Evolutionary conservation across 2,329 filamentous ascomycete genomes (phyloP).

Genomic region (Septoria petroselini): DNA sequence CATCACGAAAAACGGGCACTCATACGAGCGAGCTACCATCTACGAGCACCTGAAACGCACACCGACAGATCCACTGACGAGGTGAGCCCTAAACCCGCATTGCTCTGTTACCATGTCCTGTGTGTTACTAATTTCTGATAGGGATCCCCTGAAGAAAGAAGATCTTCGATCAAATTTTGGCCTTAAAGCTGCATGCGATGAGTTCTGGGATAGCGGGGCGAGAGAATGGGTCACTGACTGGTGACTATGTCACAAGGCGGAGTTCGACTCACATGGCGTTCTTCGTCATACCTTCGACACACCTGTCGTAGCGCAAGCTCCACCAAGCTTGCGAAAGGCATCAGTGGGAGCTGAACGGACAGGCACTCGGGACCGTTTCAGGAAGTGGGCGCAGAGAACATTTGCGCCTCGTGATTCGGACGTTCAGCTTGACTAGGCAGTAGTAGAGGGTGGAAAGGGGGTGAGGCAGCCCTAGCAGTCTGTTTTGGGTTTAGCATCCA

Average conservation of each 20-base stretch:
- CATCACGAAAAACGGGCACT: slow-evolving; percentile 76
- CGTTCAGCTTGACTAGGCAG: slow-evolving; percentile 6
- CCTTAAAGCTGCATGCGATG: slow-evolving; percentile 75
- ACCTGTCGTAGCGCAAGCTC: neutral
- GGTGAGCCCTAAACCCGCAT: too few species aligned
- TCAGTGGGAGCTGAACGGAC: neutral
- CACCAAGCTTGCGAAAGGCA: neutral
- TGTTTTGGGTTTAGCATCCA: too few species aligned
- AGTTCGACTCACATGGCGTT: slow-evolving; percentile 3
- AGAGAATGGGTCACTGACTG: slow-evolving; percentile 65
- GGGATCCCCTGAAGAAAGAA: slow-evolving; percentile 55
- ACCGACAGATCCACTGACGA: slow-evolving; percentile 76
- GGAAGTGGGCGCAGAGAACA: slow-evolving; percentile 9
- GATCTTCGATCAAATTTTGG: slow-evolving; percentile 80
- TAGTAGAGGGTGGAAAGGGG: too few species aligned
- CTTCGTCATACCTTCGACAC: neutral
- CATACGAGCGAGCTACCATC: slow-evolving; percentile 83
- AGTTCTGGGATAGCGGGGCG: slow-evolving; percentile 83
- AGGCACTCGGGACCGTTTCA: slow-evolving; percentile 2
- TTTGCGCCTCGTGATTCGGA: slow-evolving; percentile 3
- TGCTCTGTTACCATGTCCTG: neutral
- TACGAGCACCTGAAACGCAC: slow-evolving; percentile 77
- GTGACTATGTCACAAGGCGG: slow-evolving; percentile 19
- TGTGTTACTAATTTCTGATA: neutral
- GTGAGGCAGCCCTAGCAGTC: too few species aligned